Evolutionary conservation across 1,284 basidiomycete genomes (phyloP).

Genomic region (Inonotus hispidus): DNA sequence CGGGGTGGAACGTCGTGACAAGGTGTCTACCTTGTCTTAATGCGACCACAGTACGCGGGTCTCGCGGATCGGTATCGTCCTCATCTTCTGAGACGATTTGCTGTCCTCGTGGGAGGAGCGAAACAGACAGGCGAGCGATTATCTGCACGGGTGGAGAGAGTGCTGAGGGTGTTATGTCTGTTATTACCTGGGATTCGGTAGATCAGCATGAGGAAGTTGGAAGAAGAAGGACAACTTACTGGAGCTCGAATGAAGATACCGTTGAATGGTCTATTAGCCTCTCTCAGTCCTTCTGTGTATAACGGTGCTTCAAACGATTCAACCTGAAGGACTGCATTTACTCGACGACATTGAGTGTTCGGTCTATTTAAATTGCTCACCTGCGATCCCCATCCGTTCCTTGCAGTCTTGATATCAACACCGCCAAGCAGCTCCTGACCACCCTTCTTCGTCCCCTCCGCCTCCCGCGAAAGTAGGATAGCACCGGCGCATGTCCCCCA

Average conservation of each 20-base stretch:
- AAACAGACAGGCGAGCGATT: constrained; percentile 67
- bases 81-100: constrained; percentile 27
- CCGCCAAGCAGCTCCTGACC: constrained; percentile 86
- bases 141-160: constrained; percentile 52
- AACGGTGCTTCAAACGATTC: constrained; percentile 88
- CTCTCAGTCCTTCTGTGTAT: constrained; percentile 56
- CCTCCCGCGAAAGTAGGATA: constrained; percentile 75
- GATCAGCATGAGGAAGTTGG: constrained; percentile 8
- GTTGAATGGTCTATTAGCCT: constrained; percentile 64
- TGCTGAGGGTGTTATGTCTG: constrained; percentile 40
- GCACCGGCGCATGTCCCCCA: constrained; percentile 99
- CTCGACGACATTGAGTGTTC: neutral
- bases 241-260: constrained; percentile 97
- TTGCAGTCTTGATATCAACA: constrained; percentile 73
- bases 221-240: constrained; percentile 36
- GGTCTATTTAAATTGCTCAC: constrained; percentile 38
- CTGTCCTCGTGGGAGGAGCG: constrained; percentile 49
- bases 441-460: constrained; percentile 80
- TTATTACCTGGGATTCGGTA: constrained; percentile 48
- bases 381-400: constrained; percentile 90
- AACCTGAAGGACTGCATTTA: constrained; percentile 40
- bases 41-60: constrained; percentile 75
- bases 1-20: constrained; percentile 92
- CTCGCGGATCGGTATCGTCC: constrained; percentile 37
- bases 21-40: constrained; percentile 81